phyloP scores from a whole-genome alignment of 495 filamentous ascomycete genomes.

The Eremomyces bilateralis region DNA sequence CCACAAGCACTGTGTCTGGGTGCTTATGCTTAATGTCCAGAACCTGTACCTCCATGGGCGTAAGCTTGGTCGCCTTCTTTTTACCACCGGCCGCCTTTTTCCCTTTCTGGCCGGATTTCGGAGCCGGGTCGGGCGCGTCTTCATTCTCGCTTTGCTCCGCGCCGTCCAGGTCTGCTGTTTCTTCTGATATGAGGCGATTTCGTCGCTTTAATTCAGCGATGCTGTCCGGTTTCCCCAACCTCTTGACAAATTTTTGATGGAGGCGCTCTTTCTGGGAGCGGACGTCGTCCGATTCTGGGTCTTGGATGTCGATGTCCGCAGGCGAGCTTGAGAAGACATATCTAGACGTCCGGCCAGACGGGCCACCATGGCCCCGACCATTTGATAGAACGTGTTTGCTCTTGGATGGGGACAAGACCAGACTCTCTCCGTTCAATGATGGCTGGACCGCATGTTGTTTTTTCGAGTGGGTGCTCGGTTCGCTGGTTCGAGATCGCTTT shows the following conservation, averaged over 20 bases:
- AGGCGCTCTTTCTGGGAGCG: slow-evolving; percentile 39
- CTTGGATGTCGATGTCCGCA: slow-evolving; percentile 21
- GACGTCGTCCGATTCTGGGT: slow-evolving; percentile 20
- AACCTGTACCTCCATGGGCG: slow-evolving; percentile 83
- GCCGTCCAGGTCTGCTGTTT: slow-evolving; percentile 20
- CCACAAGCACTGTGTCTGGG: slow-evolving; percentile 68
- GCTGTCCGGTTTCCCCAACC: slow-evolving; percentile 66
- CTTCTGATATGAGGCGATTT: slow-evolving; percentile 29
- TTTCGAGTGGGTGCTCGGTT: not conserved
- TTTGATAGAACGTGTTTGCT: not conserved
- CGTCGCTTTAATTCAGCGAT: slow-evolving; percentile 43
- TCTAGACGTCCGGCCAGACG: slow-evolving; percentile 23
- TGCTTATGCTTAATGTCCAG: slow-evolving; percentile 85
- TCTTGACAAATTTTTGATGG: slow-evolving; percentile 75
- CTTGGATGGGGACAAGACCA: not conserved
- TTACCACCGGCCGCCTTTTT: slow-evolving; percentile 32
- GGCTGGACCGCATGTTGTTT: not conserved
- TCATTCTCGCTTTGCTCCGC: slow-evolving; percentile 17
- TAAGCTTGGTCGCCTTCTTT: slow-evolving; percentile 56
- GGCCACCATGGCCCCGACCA: slow-evolving; percentile 8
- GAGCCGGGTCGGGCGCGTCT: slow-evolving; percentile 27
- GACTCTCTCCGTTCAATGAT: not conserved
- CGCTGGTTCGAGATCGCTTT: not conserved
- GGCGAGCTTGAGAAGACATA: slow-evolving; percentile 28
- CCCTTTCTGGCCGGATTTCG: slow-evolving; percentile 24